Evolutionary conservation across 805 yeast species (phyloP), one percentile per base, ranked within the genome.

Genomic region (Komagataella ulmi): DNA sequence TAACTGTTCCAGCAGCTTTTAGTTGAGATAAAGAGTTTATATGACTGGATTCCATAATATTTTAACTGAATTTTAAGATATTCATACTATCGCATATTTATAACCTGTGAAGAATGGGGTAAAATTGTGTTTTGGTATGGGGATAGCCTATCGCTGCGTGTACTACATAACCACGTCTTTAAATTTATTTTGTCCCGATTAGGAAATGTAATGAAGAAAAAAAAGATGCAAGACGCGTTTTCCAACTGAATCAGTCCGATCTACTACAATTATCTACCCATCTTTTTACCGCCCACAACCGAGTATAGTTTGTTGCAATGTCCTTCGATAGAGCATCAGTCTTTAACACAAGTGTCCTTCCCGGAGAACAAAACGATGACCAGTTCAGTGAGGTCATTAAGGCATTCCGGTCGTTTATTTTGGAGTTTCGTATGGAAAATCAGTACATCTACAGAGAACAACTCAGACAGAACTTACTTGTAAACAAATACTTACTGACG

Each of bases 1-100:
- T 96, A 59, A 80, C 85, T 60, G 99, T 93, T 62, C 98, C 98
- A 54, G 97, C 70, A 58, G 95, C 89, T 72, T 91, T 93, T 67
- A 93, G 82, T 73, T 85, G 90, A 68, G 85, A 98, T 66, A 93
- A 77, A 52, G 97, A 85, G 74, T 81, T 79, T 10, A 30, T 4
- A 30, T 3, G 40, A 14, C 8, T 30, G 40, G 40, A 10, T 30
- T 30, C 40, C 40, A 30, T 30, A 12, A 30, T 30, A 30, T 30
- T 30, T 10, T 4, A 30, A 5, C 40, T 10, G 14, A 10, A 10
- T 4, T 30, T 8, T 10, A 10, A 30, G 14, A 8, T 30, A 10
- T 12, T 14, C 40, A 10, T 30, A 30, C 40, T 14, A 10, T 30
- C 40, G 14, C 40, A 30, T 30, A 30, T 30, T 30, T 30, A 30